Conservation (phyloP, 2,329 filamentous ascomycete genomes). For the Rugonectria rugulosa region DNA sequence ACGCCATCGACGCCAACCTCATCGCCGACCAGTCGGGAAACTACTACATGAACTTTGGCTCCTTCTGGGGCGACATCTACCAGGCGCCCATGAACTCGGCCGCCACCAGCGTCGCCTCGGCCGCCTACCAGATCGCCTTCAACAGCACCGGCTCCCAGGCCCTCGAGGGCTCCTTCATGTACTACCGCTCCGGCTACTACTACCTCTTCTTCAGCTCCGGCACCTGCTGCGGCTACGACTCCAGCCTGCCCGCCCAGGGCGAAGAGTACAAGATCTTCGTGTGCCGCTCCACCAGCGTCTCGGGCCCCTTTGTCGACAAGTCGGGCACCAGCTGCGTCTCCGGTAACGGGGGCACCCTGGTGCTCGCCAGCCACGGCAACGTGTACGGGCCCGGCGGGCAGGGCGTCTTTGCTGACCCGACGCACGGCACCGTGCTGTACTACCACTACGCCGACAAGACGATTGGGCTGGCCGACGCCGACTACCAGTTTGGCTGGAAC, state of each 20-base stretch:
- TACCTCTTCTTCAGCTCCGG: constrained; percentile 71
- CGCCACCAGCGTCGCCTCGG: constrained; percentile 39
- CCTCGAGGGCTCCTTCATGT: constrained; percentile 65
- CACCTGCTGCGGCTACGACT: constrained; percentile 68
- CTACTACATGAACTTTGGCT: constrained; percentile 68
- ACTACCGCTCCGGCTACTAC: constrained; percentile 63
- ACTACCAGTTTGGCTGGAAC: constrained; percentile 57
- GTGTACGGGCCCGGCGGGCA: constrained; percentile 23
- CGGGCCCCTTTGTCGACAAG: constrained; percentile 64
- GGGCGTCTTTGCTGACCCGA: constrained; percentile 30
- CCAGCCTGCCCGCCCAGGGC: constrained; percentile 57
- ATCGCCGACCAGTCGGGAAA: constrained; percentile 46
- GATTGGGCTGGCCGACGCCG: constrained; percentile 57
- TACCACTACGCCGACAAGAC: constrained; percentile 68
- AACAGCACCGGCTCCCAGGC: constrained; percentile 57
- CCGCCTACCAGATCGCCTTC: constrained; percentile 58
- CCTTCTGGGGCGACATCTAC: constrained; percentile 73
- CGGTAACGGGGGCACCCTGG: constrained; percentile 44
- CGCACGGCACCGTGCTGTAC: constrained; percentile 63
- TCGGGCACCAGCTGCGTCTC: constrained; percentile 60
- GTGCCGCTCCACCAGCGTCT: constrained; percentile 63
- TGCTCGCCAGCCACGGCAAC: constrained; percentile 24
- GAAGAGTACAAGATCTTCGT: constrained; percentile 73
- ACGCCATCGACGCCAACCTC: constrained; percentile 68
- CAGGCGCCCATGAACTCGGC: constrained; percentile 58